phyloP scores from a whole-genome alignment of 2,329 filamentous ascomycete species.

The Penicillium olsonii region DNA sequence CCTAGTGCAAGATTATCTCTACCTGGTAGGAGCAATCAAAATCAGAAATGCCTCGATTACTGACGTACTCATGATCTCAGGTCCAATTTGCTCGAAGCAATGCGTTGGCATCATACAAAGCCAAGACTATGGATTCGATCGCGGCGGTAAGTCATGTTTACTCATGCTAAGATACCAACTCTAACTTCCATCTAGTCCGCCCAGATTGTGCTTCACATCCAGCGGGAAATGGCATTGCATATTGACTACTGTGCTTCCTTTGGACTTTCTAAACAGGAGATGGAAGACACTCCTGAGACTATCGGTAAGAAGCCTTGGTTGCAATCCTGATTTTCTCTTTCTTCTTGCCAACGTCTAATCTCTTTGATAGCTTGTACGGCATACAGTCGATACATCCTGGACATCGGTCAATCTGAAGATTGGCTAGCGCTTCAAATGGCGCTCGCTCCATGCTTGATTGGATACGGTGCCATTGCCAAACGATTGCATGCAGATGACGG shows the following conservation, averaged over 20 bases:
- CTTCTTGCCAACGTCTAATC: neutral
- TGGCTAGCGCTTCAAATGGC: conserved; percentile 84
- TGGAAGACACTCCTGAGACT: conserved; percentile 72
- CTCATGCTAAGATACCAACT: neutral
- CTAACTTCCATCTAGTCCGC: conserved; percentile 53
- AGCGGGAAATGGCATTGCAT: conserved; percentile 78
- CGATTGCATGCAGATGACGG: conserved; percentile 65
- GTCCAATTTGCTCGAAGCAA: conserved; percentile 86
- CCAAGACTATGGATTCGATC: conserved; percentile 72
- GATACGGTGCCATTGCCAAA: conserved; percentile 77
- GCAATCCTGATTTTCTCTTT: neutral
- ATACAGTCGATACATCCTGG: conserved; percentile 83
- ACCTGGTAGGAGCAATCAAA: conserved; percentile 60
- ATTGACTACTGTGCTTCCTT: conserved; percentile 80
- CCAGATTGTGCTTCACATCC: conserved; percentile 73
- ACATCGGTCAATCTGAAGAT: conserved; percentile 83
- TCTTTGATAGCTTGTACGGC: conserved; percentile 66
- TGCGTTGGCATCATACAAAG: conserved; percentile 82
- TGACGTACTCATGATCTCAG: conserved; percentile 45
- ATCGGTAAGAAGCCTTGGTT: conserved; percentile 55
- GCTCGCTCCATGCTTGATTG: conserved; percentile 83
- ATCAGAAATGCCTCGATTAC: neutral
- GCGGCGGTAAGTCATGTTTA: conserved; percentile 56
- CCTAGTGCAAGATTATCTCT: conserved; percentile 89
- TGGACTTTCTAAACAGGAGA: conserved; percentile 71